A percentile compares a stretch with the other conserved stretches of the same genome.
phyloP scores from a whole-genome alignment of 148 eudicot species.

The Chenopodium suecicum region DNA sequence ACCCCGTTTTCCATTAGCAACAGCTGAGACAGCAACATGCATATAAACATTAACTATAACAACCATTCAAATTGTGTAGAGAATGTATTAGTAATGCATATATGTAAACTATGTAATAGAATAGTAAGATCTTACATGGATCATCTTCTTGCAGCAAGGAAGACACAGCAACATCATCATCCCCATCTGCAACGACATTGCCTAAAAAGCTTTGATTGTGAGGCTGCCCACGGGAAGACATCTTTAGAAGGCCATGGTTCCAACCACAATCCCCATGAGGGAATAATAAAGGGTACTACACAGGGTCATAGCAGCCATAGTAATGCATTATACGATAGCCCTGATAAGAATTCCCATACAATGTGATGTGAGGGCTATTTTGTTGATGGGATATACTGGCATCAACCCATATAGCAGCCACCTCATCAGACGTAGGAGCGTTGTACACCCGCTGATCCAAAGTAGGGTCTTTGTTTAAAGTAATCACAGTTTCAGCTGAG shows the following conservation, averaged over 20 bases:
- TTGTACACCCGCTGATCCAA: not conserved
- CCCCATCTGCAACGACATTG: not conserved
- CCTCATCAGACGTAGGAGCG: not conserved
- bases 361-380: not conserved
- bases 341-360: not conserved
- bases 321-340: not conserved
- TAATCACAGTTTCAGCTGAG: not conserved
- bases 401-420: conserved; percentile 1
- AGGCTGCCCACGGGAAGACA: not conserved
- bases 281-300: conserved; percentile 1
- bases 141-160: too few relatives aligned
- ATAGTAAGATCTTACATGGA: too few relatives aligned
- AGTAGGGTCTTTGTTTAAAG: not conserved
- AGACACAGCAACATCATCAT: too few relatives aligned
- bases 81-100: not conserved
- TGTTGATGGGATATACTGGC: too few relatives aligned
- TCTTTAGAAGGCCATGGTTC: not conserved
- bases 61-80: not conserved
- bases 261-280: conserved; percentile 9
- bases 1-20: not conserved
- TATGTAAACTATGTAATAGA: not conserved
- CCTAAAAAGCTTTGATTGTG: too few relatives aligned
- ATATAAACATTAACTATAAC: too few relatives aligned
- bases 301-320: conserved; percentile 14
- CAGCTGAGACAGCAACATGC: too few relatives aligned